phyloP scores from a whole-genome alignment of 371 early-diverging fungal species.

The Rhizoclosmatium hyalinum region DNA sequence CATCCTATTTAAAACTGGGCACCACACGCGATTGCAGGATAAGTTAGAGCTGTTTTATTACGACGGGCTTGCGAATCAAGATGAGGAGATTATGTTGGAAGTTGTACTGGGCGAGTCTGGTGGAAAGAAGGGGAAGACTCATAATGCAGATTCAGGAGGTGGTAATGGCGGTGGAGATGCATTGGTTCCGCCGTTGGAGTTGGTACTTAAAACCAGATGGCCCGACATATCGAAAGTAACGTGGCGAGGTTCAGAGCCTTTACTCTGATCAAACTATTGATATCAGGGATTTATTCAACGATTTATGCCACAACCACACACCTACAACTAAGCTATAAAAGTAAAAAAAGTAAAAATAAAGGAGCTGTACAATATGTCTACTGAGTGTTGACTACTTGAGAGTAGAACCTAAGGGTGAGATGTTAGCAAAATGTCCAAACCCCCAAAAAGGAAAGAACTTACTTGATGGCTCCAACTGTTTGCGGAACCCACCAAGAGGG shows the following conservation, averaged over 20 bases:
- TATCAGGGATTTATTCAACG: too few relatives aligned
- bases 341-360: neutral
- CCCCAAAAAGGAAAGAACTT: neutral
- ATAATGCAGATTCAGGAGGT: neutral
- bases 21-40: neutral
- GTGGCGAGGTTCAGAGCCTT: conserved; percentile 55
- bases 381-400: neutral
- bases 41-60: conserved; percentile 51
- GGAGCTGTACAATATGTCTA: neutral
- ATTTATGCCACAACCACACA: neutral
- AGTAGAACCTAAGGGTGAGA: neutral
- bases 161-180: conserved; percentile 6
- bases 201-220: conserved; percentile 52
- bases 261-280: conserved; percentile 33
- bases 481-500: conserved; percentile 20
- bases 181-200: conserved; percentile 52
- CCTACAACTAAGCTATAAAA: neutral
- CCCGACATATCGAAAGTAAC: conserved; percentile 34
- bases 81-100: conserved; percentile 45
- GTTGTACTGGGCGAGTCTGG: conserved; percentile 11
- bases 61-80: conserved; percentile 53
- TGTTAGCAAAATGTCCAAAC: neutral
- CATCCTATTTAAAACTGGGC: neutral
- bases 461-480: conserved; percentile 4
- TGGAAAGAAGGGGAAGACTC: neutral